Evolutionary conservation across 805 yeast species (phyloP).

Genomic region (Hanseniaspora nectarophila): DNA sequence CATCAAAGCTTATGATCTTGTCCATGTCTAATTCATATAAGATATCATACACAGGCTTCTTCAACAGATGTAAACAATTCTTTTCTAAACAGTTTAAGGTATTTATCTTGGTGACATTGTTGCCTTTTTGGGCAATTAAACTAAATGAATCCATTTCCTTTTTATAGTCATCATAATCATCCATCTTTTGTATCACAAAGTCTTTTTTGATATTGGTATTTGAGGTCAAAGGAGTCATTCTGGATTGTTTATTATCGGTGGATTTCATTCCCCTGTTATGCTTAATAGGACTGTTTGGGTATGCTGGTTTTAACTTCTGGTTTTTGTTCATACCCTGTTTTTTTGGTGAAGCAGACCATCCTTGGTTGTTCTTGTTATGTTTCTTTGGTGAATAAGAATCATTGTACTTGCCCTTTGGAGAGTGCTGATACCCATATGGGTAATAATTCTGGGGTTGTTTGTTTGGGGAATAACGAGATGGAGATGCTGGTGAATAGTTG

Average conservation of each 20-base stretch:
- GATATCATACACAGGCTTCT: constrained; percentile 9
- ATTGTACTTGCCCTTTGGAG: neutral
- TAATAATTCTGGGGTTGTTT: neutral
- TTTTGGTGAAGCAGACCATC: neutral
- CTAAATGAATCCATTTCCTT: neutral
- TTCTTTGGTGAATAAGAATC: neutral
- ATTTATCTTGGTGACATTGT: constrained; percentile 5
- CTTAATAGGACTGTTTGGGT: neutral
- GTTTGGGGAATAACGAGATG: neutral
- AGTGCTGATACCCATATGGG: neutral
- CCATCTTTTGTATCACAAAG: neutral
- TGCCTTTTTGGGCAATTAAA: neutral
- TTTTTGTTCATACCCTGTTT: neutral
- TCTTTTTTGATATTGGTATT: constrained; percentile 10
- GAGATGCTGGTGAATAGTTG: neutral
- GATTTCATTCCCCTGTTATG: neutral
- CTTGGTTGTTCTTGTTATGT: neutral
- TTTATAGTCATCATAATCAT: neutral
- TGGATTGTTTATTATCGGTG: neutral
- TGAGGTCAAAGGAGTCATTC: constrained; percentile 3
- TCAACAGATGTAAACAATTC: constrained; percentile 3
- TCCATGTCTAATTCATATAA: constrained; percentile 6
- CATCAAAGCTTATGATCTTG: neutral
- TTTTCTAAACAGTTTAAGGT: constrained; percentile 2
- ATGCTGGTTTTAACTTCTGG: neutral